Evolutionary conservation across 2,329 filamentous ascomycete genomes (phyloP).

Genomic region (Beauveria brongniartii): DNA sequence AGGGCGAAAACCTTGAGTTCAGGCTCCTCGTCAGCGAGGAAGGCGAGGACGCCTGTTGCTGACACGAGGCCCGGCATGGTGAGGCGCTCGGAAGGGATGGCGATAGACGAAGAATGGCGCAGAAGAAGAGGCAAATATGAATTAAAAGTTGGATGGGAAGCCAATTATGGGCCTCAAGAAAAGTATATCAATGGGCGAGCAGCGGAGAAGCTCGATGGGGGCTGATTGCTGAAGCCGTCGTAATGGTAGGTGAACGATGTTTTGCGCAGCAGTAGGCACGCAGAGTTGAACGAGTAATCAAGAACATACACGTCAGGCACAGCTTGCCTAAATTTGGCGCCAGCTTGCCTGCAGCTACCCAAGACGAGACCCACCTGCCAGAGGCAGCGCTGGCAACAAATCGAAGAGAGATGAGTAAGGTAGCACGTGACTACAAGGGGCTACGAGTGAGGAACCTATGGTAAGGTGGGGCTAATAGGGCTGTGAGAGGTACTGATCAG

Average conservation of each 20-base stretch:
- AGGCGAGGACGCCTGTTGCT: conserved; percentile 88
- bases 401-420: background rate
- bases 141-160: background rate
- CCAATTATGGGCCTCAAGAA: background rate
- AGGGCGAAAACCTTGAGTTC: conserved; percentile 93
- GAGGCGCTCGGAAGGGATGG: conserved; percentile 9
- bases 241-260: conserved; percentile 18
- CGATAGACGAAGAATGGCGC: background rate
- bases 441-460: background rate
- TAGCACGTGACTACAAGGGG: background rate
- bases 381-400: background rate
- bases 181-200: conserved; percentile 8
- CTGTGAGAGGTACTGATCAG: background rate
- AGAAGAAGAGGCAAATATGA: background rate
- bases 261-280: conserved; percentile 17
- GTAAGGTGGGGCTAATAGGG: background rate
- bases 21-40: conserved; percentile 87
- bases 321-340: conserved; percentile 26
- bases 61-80: conserved; percentile 89
- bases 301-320: conserved; percentile 34
- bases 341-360: background rate
- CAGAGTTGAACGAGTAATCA: conserved; percentile 20
- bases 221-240: conserved; percentile 12
- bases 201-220: background rate
- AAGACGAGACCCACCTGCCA: background rate